Evolutionary conservation across 2,329 filamentous ascomycete species (phyloP).

Genomic region (Aspergillus floridensis): DNA sequence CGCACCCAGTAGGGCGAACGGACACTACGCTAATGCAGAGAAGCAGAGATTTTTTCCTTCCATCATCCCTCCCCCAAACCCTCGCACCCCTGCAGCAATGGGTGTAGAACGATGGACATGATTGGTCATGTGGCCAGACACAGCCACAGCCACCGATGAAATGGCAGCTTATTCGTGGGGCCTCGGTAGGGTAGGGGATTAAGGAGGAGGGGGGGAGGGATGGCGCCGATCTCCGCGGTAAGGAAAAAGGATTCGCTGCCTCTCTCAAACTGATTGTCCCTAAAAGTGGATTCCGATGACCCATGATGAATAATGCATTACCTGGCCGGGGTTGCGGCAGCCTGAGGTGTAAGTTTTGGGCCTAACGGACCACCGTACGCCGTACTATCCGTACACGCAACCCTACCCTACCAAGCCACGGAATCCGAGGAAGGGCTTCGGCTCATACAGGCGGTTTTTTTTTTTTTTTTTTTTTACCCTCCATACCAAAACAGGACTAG

Average conservation of each 20-base stretch:
- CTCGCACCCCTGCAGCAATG: not conserved
- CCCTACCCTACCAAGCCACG: not conserved
- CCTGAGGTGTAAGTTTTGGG: not conserved
- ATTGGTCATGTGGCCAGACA: constrained; percentile 1
- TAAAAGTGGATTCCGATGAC: not conserved
- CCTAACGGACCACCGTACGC: not conserved
- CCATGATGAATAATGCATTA: not conserved
- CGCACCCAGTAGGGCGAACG: not conserved
- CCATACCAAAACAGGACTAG: not conserved
- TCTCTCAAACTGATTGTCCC: not conserved
- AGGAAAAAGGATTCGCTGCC: not conserved
- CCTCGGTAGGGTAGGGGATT: constrained; percentile 3
- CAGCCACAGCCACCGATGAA: constrained; percentile 2
- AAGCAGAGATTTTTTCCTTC: constrained; percentile 3
- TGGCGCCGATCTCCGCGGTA: not conserved
- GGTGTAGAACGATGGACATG: not conserved
- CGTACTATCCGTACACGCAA: not conserved
- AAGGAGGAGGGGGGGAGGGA: not conserved
- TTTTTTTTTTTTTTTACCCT: no score
- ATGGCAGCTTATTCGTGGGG: not conserved
- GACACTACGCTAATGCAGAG: constrained; percentile 5
- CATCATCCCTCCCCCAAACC: not conserved
- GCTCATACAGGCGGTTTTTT: not conserved
- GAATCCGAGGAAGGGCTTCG: not conserved
- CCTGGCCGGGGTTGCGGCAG: not conserved